A percentile compares a stretch with the other conserved stretches of the same genome.
These are phyloP conservation scores for Antonospora locustae DNA, from an alignment of 371 early-diverging fungal genomes.

Conservation along the genomic window DNA sequence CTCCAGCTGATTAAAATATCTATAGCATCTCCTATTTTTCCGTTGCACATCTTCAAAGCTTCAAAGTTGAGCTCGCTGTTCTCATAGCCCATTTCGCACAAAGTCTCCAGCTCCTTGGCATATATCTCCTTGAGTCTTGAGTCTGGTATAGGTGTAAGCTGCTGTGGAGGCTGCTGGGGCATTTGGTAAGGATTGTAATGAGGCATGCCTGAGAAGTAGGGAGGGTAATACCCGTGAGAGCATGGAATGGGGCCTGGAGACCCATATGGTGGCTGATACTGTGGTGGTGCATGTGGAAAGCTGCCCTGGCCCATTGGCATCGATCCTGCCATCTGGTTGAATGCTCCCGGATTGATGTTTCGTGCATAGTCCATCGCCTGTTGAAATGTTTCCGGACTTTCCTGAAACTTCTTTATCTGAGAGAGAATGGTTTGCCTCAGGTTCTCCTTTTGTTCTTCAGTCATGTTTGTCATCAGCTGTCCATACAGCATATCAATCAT, in stretches of 20 bases:
- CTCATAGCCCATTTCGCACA: constrained; percentile 47
- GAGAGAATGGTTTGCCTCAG: constrained; percentile 12
- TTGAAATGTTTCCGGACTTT: constrained; percentile 25
- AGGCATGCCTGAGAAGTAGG: background rate
- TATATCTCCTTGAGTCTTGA: constrained; percentile 11
- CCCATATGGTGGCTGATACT: background rate
- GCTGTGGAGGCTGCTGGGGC: background rate
- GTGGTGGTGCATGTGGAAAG: background rate
- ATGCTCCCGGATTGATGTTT: background rate
- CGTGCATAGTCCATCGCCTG: constrained; percentile 2
- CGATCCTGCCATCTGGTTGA: background rate
- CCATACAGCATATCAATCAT: constrained; percentile 18
- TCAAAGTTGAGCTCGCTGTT: constrained; percentile 28
- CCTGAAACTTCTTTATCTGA: constrained; percentile 22
- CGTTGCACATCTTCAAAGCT: constrained; percentile 29
- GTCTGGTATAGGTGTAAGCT: background rate
- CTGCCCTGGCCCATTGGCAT: background rate
- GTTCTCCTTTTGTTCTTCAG: constrained; percentile 32
- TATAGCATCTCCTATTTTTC: constrained; percentile 38
- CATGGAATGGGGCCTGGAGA: constrained; percentile 25
- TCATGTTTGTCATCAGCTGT: constrained; percentile 4
- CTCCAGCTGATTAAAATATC: constrained; percentile 15
- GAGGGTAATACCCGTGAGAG: constrained; percentile 31
- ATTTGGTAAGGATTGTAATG: background rate
- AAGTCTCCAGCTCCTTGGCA: constrained; percentile 8